Base-by-base conservation (phyloP, 2,329 filamentous ascomycete species). In the Periconia macrospinosa region DNA sequence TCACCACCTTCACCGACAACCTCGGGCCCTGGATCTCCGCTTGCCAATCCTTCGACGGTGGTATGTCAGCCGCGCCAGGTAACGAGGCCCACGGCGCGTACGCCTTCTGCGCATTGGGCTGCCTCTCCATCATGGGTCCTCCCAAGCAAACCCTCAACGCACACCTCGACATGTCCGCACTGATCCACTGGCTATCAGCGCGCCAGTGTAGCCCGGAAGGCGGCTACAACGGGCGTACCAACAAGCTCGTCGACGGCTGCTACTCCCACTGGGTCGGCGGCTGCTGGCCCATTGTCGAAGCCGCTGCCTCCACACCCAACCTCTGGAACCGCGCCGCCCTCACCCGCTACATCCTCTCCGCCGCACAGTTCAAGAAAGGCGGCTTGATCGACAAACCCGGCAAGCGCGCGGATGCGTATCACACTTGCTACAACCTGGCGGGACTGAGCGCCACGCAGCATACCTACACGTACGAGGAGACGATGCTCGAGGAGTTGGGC, bases 181-280 rank as follows among this genome's bases (percentile, higher is more conserved):
- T 99, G 50, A 82, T 94, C 45, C 86, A 88, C 55, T 99, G 94
- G 92, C 84, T 99, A 40, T 93, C 91, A 8, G 86, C 90, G 43
- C 87, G 92, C 55, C 94, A 99, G 74, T 90, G 93, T 72, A 86
- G 87, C 30, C 94, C 93, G 3, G 94, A 97, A 73, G 92, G 92
- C 59, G 94, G 94, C 35, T 92, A 96, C 69, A 89, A 91, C 41
- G 94, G 94, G 56, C 88, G 94, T 63, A 96, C 93, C 27, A 97
- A 97, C 81, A 99, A 99, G 78, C 83, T 99, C 30, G 94, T 97
- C 30, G 94, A 99, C 74, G 94, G 93, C 44, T 99, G 94, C 77
- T 99, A 99, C 78, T 96, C 91, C 71, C 93, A 97, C 75, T 99
- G 94, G 94, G 89, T 96, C 33, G 94, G 94, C 50, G 90, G 89